Base-by-base conservation (phyloP, 116 monocot genomes). In the Cymodocea nodosa region DNA sequence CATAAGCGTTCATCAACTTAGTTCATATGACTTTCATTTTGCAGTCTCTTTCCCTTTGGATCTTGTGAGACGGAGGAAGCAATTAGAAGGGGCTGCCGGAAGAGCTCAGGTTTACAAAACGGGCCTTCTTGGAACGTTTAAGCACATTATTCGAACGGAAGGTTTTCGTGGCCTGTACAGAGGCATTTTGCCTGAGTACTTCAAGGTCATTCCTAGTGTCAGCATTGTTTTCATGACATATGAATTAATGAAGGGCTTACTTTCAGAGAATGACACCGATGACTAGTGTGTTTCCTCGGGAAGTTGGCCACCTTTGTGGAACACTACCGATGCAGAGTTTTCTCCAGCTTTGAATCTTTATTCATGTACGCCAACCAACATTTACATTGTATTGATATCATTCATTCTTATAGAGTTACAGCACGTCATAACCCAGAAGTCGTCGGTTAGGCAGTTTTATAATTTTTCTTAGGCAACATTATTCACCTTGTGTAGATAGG, bases 171-270 rank as follows among this genome's bases (percentile, higher is more conserved):
- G 92, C 50, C 56, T 93, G 50, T 93, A 93, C 51, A 65, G 92
- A 57, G 87, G 92, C 22, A 87, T 92, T 52, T 67, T 92, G 73
- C 92, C 87, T 5, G 87, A 87, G 72, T 92, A 92, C 81, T 83
- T 71, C 50, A 93, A 93, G 71, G 92, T 93, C 34, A 81, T 93
- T 13, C 92, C 88, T 0, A 64, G 88, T 36, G 81, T 93, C 13
- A 87, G 88, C 60, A 81, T 93, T 35, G 88, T 83, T 53, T 93
- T 93, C 65, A 79, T 85, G 85, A 85, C 88, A 5, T 93, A 87
- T 24, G 92, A 93, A 68, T 66, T 71, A 13, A 52, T 88, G 15
- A 87, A 93, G 69, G 70, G 68, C 15, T 73, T 51, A 54, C 54
- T 92, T 35, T 69, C 80, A 44, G 63, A 39, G 51, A 30, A 37